Base-by-base conservation (phyloP, 1,284 basidiomycete species). In the Termitomyces sp. region DNA sequence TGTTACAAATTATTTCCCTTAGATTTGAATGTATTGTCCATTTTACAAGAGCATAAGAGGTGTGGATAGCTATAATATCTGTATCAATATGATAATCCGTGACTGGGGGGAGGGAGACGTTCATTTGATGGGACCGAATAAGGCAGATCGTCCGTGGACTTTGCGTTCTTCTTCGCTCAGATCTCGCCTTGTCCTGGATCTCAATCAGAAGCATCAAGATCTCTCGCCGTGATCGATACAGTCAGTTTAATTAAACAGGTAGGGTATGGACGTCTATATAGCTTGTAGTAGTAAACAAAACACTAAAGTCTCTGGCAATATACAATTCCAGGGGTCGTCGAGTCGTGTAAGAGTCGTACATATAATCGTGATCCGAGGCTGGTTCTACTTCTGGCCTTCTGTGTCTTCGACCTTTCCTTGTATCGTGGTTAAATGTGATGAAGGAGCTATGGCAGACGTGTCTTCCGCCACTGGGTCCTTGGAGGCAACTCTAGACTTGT, bases 401-500 rank as follows among this genome's bases (percentile, higher is more conserved):
- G 46, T 56, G 8, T 54, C 52, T 41, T 52, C 46, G 5, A 39
- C 48, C 38, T 51, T 55, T 40, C 58, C 52, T 42, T 56, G 51
- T n/a, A 57, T 54, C 31, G 44, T 54, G 6, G 44, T 52, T 19
- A 55, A 33, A n/a, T 61, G 46, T 38, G 55, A 51, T 21, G 67
- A 63, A 5, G 62, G 59, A 41, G 57, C 36, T 31, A 57, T 52
- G 44, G 50, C 58, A n/a, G 53, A 50, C 19, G 45, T 48, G 5
- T 44, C 39, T 21, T 48, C 26, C n/a, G 46, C 28, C 12, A 33
- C 21, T 3, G 50, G 31, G 49, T 78, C 76, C 49, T 76, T 73
- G 61, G 69, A 73, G 1, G 80, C 81, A 53, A 71, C 78, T 38
- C 66, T 76, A 31, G 83, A 84, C 64, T 75, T 81, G 52, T 73